Evolutionary conservation across 768 basidiomycete species (phyloP), one percentile per base, ranked within the genome.

Genomic region (Sarcomyxa edulis): DNA sequence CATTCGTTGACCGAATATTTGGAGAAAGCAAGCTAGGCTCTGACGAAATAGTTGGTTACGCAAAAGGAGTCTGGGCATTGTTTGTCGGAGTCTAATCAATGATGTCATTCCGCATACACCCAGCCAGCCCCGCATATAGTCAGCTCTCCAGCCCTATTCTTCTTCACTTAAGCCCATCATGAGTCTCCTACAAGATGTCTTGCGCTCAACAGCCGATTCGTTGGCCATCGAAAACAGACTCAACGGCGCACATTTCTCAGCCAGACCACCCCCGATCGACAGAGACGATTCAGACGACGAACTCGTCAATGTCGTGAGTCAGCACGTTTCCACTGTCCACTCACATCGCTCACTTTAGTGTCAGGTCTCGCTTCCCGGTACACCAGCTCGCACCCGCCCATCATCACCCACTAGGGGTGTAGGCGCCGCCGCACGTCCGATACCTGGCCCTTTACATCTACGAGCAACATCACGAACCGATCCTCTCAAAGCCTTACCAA

Each of bases 1-100:
- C 91, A 2, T 95, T 95, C 51, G 92, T 94, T 31, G 92, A 95
- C 62, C 76, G 92, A 25, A 82, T 95, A 53, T 94, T 85, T 57
- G 92, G 92, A 1, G 90, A 94, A 62, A 92, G 89, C 59, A 95
- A 95, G 62, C 69, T 95, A 30, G 85, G 88, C 11, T 84, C 87
- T 20, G 78, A 84, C 56, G 92, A 95, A 65, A 70, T 95, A 45
- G 87, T 95, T 3, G 78, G 78, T 11, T 95, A 94, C 50, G 80
- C 75, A 1, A 87, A 85, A 57, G 91, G 91, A 4, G 88, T 94
- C 6, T 89, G 84, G 78, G 59, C 69, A 21, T 59, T 95, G 34
- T 94, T 92, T 62, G 74, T 69, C 18, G 68, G 77, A 15, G 80
- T 93, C 37, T 92, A 66, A 57, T 45, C 40, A 27, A 43, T 40